Conservation (phyloP, 257 asterid species). For the Thymus quinquecostatus region DNA sequence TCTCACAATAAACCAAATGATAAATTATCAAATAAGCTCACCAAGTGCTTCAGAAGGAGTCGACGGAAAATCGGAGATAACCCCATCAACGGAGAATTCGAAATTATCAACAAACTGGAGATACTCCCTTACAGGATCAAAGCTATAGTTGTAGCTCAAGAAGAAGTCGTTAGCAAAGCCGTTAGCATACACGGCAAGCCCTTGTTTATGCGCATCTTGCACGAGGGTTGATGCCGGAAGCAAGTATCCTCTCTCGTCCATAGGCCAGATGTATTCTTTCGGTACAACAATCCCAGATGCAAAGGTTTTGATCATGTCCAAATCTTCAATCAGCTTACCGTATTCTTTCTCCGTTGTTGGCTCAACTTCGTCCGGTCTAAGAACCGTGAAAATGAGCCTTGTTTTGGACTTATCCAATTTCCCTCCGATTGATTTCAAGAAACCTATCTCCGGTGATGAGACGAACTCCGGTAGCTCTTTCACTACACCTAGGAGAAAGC, state of each 20-base stretch:
- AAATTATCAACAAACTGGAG: constrained; percentile 62
- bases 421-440: constrained; percentile 62
- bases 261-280: constrained; percentile 82
- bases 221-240: too few species aligned
- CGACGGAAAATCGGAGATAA: constrained; percentile 74
- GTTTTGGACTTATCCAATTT: constrained; percentile 47
- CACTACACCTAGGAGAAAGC: constrained; percentile 37
- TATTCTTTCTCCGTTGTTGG: constrained; percentile 67
- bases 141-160: constrained; percentile 83
- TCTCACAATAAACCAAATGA: too few species aligned
- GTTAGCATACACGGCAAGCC: constrained; percentile 72
- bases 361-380: constrained; percentile 45
- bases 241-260: constrained; percentile 33
- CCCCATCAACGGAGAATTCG: constrained; percentile 82
- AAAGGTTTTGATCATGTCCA: constrained; percentile 60
- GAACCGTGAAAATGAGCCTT: constrained; percentile 60
- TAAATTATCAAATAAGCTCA: constrained; percentile 30
- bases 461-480: constrained; percentile 60
- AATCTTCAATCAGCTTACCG: constrained; percentile 49
- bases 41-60: constrained; percentile 86
- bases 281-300: constrained; percentile 86
- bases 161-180: constrained; percentile 75
- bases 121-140: constrained; percentile 78
- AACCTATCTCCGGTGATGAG: constrained; percentile 91
- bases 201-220: constrained; percentile 71